Evolutionary conservation across 345 rosid species (phyloP).

Genomic region (Lumnitzera littorea): DNA sequence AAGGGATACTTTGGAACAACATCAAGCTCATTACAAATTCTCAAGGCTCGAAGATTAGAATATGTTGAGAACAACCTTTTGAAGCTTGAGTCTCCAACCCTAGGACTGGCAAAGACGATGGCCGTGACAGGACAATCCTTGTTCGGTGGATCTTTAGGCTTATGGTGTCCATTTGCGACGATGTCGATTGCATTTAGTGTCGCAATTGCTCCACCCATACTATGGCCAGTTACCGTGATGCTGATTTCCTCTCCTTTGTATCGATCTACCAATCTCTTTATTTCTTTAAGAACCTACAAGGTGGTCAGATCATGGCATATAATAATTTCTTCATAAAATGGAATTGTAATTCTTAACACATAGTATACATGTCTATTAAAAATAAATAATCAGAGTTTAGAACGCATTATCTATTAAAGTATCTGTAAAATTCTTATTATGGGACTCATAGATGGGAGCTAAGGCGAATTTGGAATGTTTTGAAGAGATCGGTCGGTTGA

Average conservation of each 20-base stretch:
- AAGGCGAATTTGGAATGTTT: no score
- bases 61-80: constrained; percentile 27
- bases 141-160: constrained; percentile 14
- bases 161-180: constrained; percentile 49
- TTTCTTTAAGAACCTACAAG: constrained; percentile 29
- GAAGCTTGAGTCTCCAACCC: constrained; percentile 52
- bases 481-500: no score
- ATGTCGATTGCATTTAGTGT: constrained; percentile 56
- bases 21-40: constrained; percentile 43
- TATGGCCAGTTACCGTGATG: constrained; percentile 56
- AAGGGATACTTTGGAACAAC: constrained; percentile 61
- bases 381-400: no score
- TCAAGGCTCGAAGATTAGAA: constrained; percentile 41
- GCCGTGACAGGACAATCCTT: constrained; percentile 43
- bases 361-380: no score
- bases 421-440: no score
- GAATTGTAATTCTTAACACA: no score
- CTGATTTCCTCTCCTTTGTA: constrained; percentile 63
- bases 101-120: constrained; percentile 57
- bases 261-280: constrained; percentile 42
- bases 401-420: no score
- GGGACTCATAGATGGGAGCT: no score
- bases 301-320: no score
- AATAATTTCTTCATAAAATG: no score
- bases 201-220: constrained; percentile 57